phyloP scores from a whole-genome alignment of 106 monocot species.

The Phalaenopsis aphrodite region DNA sequence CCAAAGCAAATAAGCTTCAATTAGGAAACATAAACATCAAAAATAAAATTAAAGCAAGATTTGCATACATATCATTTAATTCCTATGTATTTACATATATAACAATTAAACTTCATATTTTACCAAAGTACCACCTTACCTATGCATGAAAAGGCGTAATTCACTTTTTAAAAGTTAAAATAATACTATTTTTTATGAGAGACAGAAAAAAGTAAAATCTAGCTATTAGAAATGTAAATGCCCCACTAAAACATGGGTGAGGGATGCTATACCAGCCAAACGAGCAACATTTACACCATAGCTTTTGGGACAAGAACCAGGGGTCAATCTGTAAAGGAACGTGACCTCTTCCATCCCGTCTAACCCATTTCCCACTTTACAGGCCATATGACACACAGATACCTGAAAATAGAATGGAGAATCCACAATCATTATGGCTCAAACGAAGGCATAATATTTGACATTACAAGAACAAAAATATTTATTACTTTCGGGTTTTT shows the following conservation, averaged over 20 bases:
- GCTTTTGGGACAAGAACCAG: slow-evolving; percentile 91
- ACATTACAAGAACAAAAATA: neutral
- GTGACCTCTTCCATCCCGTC: slow-evolving; percentile 74
- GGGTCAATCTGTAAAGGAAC: slow-evolving; percentile 72
- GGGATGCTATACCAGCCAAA: slow-evolving; percentile 56
- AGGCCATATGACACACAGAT: slow-evolving; percentile 83
- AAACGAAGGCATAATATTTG: neutral
- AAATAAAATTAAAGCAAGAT: neutral
- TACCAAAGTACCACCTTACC: too few species aligned
- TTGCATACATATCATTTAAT: too few species aligned
- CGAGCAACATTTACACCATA: slow-evolving; percentile 97
- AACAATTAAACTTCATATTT: too few species aligned
- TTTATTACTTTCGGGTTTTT: slow-evolving; percentile 44
- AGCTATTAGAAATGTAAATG: too few species aligned
- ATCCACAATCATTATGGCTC: neutral
- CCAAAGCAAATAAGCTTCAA: neutral
- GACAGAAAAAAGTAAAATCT: too few species aligned
- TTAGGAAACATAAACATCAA: neutral
- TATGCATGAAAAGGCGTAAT: too few species aligned
- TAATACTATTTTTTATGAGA: too few species aligned
- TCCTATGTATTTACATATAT: too few species aligned
- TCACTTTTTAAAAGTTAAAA: too few species aligned
- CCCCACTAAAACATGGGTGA: neutral
- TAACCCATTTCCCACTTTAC: slow-evolving; percentile 57
- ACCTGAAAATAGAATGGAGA: slow-evolving; percentile 25